Base-by-base conservation (phyloP, 176 grass and related monocot species). In the Triticum dicoccoides region DNA sequence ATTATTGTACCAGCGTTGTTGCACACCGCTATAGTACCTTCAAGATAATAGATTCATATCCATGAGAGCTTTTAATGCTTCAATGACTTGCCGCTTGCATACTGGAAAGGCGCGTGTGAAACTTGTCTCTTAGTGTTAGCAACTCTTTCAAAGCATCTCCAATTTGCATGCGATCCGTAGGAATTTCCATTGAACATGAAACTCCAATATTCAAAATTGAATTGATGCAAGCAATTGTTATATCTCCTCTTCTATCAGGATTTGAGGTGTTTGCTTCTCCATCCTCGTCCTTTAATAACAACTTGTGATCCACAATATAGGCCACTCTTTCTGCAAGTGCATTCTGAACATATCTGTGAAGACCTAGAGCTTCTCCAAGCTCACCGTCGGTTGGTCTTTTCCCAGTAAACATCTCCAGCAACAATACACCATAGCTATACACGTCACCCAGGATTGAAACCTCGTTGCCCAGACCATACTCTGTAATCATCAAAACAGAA, bases 401-500 rank as follows among this genome's bases (percentile, higher is more conserved):
- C 3, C 85, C 29, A 1, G 39, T 87, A 18, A 87, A 81, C 69
- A 87, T 35, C 6, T 87, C 85, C 25, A 81, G 9, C 13, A 81
- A 39, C 14, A 87, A 0, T 64, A 74, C 51, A 1, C 69, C 85
- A 0, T 81, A 87, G 41, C 85, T 87, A 11, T 87, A 81, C 0
- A 74, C 85, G 29, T 87, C 78, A 21, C 68, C 78, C 0, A 4
- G 3, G 10, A 39, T 74, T 20, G 77, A 87, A 0, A 49, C 54
- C 14, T 87, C 29, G 3, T 87, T 87, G 5, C 58, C 78, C 21
- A 65, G 2, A 9, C 84, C 84, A 79, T 79, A 79, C 45, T 86
- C 75, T 86, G 49, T 2, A 65, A 85, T 13, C 9, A 65, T 45
- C 4, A n/a, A 24, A 66, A 30, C 64, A 66, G 9, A 66, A 66